phyloP scores from a whole-genome alignment of 306 rosid genomes.

The Medicago truncatula region MtrunA17r5.0-ANR NC_053042.1:46827001-46827500 shows the following conservation, averaged over 20 bases:
- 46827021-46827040: conserved; percentile 80
- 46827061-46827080: conserved; percentile 82
- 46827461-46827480: conserved; percentile 45
- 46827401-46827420: conserved; percentile 65
- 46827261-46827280: conserved; percentile 72
- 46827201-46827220: conserved; percentile 66
- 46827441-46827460: conserved; percentile 63
- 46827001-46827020: conserved; percentile 73
- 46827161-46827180: conserved; percentile 61
- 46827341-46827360: conserved; percentile 59
- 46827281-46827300: conserved; percentile 82
- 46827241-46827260: conserved; percentile 67
- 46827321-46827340: conserved; percentile 63
- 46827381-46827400: conserved; percentile 82
- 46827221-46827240: conserved; percentile 77
- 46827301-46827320: conserved; percentile 71
- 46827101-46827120: conserved; percentile 76
- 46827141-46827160: conserved; percentile 80
- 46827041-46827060: conserved; percentile 57
- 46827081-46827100: conserved; percentile 87
- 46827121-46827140: conserved; percentile 52
- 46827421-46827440: conserved; percentile 68
- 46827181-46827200: conserved; percentile 71
- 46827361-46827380: conserved; percentile 79
- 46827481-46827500: conserved; percentile 79